Evolutionary conservation across 2,329 filamentous ascomycete species (phyloP), one percentile per base, ranked within the genome.

Genomic region (Dothidotthia symphoricarpi): DNA sequence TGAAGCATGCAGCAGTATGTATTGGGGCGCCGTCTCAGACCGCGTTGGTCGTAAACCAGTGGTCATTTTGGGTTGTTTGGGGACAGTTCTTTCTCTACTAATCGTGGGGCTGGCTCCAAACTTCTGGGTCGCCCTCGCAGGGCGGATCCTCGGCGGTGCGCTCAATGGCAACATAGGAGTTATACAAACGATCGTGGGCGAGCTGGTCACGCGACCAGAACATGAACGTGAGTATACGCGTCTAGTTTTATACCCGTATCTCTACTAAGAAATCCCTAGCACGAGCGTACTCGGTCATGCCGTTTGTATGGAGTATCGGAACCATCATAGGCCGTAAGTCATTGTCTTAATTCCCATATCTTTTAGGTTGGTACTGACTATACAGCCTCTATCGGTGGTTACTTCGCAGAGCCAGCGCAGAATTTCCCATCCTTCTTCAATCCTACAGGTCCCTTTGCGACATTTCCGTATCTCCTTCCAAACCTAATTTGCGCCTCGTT

Each of bases 151-250:
- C 11, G 90, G 88, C 28, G 89, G 90, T 15, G 74, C 90, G 10
- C 74, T 96, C 38, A 95, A 95, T 65, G 90, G 90, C 42, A 95
- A 95, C 60, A 88, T 95, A 52, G 88, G 85, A 16, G 86, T 91
- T 24, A 88, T 91, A 51, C 57, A 93, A 67, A 95, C 88, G 13
- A 94, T 95, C 86, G 90, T 95, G 11, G 88, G 85, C 17, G 90
- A 96, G 66, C 67, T 95, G 39, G 86, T 94, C 34, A 86, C 78
- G 24, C 86, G 84, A 41, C 88, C 86, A 11, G 85, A 90, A 56
- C 87, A 95, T 67, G 88, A 95, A 69, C 88, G 84, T 88, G 69
- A 74, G 83, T 78, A 11, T 7, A 16, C 12, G 10, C 9, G 12
- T 15, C 15, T 12, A 10, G 13, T 13, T 10, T 13, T 14, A 6